These are phyloP conservation scores for Zygosaccharomyces sapae DNA, from an alignment of 1,139 yeast species.

Conservation along the genomic window DNA sequence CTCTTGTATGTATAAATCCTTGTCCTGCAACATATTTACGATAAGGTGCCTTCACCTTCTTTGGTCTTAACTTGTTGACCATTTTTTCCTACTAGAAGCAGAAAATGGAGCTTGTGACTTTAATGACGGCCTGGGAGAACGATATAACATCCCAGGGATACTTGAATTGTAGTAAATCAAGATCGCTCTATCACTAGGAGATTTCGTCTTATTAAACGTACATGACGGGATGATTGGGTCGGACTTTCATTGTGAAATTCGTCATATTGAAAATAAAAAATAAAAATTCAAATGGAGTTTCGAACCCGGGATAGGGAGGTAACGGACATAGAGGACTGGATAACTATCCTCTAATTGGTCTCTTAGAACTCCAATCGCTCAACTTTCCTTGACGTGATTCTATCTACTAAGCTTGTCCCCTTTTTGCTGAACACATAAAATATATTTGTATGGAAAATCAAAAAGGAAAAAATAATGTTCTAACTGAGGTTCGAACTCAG, in stretches of 20 bases:
- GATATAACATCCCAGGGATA: conserved; percentile 7
- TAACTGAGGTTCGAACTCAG: conserved; percentile 34
- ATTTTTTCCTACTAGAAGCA: conserved; percentile 36
- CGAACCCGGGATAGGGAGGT: background rate
- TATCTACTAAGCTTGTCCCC: no score
- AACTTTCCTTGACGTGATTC: no score
- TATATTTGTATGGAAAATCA: conserved; percentile 1
- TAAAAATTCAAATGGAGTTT: background rate
- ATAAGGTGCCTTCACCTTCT: conserved; percentile 72
- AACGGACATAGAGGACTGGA: background rate
- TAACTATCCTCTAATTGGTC: no score
- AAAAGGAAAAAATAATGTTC: conserved; percentile 20
- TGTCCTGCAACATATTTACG: conserved; percentile 70
- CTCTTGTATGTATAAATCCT: conserved; percentile 36
- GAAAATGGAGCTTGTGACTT: conserved; percentile 3
- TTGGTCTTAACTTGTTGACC: conserved; percentile 84
- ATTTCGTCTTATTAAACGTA: background rate
- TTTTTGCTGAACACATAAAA: no score
- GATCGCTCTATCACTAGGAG: background rate
- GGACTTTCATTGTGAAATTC: background rate
- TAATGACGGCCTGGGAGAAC: conserved; percentile 1
- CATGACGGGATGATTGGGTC: background rate
- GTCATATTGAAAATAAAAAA: background rate
- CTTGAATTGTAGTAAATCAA: background rate
- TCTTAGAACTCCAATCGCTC: no score